These are phyloP conservation scores for Argentina anserina DNA, from an alignment of 306 rosid species.

Conservation along the genomic window DNA sequence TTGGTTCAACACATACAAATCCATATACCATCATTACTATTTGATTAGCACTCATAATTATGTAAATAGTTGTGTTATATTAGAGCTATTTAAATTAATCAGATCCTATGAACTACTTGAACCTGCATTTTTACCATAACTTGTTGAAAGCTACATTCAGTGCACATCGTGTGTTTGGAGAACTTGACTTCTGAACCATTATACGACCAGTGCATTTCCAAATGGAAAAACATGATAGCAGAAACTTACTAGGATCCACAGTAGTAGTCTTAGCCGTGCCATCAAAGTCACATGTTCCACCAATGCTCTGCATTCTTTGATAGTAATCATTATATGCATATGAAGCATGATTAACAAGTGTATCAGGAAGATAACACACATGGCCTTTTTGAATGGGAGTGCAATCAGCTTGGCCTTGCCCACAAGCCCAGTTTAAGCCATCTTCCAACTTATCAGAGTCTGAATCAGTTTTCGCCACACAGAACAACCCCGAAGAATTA, in stretches of 20 bases:
- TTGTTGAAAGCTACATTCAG: neutral
- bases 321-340: constrained; percentile 86
- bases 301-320: constrained; percentile 62
- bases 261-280: constrained; percentile 60
- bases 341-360: constrained; percentile 69
- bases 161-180: neutral
- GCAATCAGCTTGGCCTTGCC: constrained; percentile 80
- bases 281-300: constrained; percentile 89
- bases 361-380: constrained; percentile 66
- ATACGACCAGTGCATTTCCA: constrained; percentile 8
- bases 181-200: neutral
- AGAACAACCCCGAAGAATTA: constrained; percentile 60
- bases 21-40: neutral
- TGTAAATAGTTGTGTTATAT: neutral
- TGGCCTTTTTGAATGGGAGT: constrained; percentile 66
- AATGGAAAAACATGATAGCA: constrained; percentile 12
- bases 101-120: constrained; percentile 7
- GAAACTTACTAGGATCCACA: constrained; percentile 73
- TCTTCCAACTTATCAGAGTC: constrained; percentile 70
- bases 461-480: constrained; percentile 66
- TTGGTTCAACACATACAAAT: neutral
- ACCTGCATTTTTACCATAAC: neutral
- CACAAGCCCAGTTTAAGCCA: constrained; percentile 90
- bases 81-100: neutral
- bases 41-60: neutral